phyloP scores from a whole-genome alignment of 1,139 yeast species.

The Sugiyamaella grinbergsii region DNA sequence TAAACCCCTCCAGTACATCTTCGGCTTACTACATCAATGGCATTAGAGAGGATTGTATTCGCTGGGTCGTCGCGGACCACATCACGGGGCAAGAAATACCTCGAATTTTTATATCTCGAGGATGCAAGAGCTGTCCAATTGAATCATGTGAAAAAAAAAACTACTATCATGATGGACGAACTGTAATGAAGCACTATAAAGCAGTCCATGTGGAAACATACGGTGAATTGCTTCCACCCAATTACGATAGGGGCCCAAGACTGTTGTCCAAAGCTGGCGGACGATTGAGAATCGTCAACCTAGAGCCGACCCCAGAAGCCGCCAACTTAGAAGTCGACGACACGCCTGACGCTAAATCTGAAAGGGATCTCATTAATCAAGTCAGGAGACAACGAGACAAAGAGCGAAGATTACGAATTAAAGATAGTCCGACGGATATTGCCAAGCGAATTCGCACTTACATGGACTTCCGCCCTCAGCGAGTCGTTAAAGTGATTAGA shows the following conservation, averaged over 20 bases:
- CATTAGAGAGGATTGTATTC: conserved; percentile 15
- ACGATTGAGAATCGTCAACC: not conserved
- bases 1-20: not conserved
- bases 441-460: conserved; percentile 10
- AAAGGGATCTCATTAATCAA: conserved; percentile 3
- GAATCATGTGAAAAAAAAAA: conserved; percentile 9
- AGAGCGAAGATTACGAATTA: conserved; percentile 11
- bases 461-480: conserved; percentile 10
- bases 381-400: conserved; percentile 9
- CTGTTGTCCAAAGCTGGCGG: conserved; percentile 2
- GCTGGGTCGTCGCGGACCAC: conserved; percentile 7
- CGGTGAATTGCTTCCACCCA: conserved; percentile 12
- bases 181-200: conserved; percentile 13
- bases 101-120: conserved; percentile 9
- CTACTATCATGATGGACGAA: conserved; percentile 7
- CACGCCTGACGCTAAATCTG: not conserved
- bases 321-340: not conserved
- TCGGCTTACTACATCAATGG: conserved; percentile 10
- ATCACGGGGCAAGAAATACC: conserved; percentile 2
- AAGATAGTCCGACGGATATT: conserved; percentile 7
- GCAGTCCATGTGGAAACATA: conserved; percentile 1
- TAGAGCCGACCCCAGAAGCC: not conserved
- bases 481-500: conserved; percentile 1
- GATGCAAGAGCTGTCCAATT: conserved; percentile 12
- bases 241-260: conserved; percentile 8